A percentile compares a stretch with the other conserved stretches of the same genome.
Evolutionary conservation across 2,329 filamentous ascomycete genomes (phyloP).

Genomic region (Rachicladosporium sp.): DNA sequence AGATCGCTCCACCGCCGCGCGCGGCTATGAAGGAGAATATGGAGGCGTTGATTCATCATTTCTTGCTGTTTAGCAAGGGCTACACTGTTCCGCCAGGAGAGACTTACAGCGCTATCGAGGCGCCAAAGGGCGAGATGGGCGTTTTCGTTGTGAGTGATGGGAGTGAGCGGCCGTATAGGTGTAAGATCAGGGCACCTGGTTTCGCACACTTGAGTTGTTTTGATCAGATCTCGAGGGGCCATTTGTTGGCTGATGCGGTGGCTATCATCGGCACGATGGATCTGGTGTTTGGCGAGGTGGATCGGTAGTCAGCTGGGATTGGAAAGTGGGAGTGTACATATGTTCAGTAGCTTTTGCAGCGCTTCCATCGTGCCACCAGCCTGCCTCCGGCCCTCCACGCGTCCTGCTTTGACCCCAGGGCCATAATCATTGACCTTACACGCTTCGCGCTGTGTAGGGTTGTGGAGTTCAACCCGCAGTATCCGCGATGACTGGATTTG

Average conservation of each 20-base stretch:
- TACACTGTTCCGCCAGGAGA: constrained; percentile 94
- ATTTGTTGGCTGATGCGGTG: constrained; percentile 89
- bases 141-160: constrained; percentile 94
- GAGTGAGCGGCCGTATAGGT: constrained; percentile 89
- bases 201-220: constrained; percentile 93
- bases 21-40: constrained; percentile 99
- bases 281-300: constrained; percentile 64
- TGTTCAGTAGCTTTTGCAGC: background rate
- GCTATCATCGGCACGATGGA: constrained; percentile 64
- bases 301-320: constrained; percentile 7
- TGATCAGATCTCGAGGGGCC: constrained; percentile 83
- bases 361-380: too few relatives aligned
- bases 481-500: too few relatives aligned
- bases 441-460: too few relatives aligned
- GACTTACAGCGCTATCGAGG: constrained; percentile 96
- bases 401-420: too few relatives aligned
- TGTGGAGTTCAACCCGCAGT: too few relatives aligned
- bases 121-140: constrained; percentile 99
- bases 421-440: too few relatives aligned
- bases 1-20: constrained; percentile 89
- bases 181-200: constrained; percentile 91
- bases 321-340: constrained; percentile 3
- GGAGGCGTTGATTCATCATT: constrained; percentile 98
- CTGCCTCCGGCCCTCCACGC: too few relatives aligned
- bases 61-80: constrained; percentile 96